Conservation (phyloP, 2,329 filamentous ascomycete species). For the Cladosporium sp. region DNA sequence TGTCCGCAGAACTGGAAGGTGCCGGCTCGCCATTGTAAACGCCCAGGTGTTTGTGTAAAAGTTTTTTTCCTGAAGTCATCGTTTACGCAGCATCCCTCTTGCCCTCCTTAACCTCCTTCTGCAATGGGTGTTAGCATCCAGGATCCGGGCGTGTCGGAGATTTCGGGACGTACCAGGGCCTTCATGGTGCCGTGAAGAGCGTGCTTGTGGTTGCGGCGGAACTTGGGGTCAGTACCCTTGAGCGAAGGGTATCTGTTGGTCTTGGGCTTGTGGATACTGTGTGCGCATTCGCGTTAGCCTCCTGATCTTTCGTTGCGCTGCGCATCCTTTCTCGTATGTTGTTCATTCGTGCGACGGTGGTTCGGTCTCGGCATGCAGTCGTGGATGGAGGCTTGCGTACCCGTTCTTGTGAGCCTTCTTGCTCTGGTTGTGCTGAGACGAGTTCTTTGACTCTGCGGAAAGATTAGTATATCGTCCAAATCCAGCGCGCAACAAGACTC, state of each 20-base stretch:
- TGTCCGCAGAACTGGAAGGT: slow-evolving; percentile 19
- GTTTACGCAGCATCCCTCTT: slow-evolving; percentile 83
- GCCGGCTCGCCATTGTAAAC: slow-evolving; percentile 21
- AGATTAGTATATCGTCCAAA: slow-evolving; percentile 25
- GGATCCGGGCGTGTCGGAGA: slow-evolving; percentile 6
- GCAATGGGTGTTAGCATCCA: slow-evolving; percentile 39
- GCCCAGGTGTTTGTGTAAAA: slow-evolving; percentile 20
- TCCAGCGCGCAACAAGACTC: background rate
- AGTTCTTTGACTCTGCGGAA: slow-evolving; percentile 94
- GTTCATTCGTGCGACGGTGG: background rate
- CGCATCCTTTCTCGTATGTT: slow-evolving; percentile 10
- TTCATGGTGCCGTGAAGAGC: slow-evolving; percentile 98
- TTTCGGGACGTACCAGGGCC: slow-evolving; percentile 76
- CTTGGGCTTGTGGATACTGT: slow-evolving; percentile 99
- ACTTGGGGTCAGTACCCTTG: slow-evolving; percentile 99
- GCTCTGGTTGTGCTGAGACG: slow-evolving; percentile 97
- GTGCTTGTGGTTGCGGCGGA: slow-evolving; percentile 99
- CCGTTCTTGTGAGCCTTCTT: slow-evolving; percentile 99
- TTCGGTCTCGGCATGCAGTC: slow-evolving; percentile 15
- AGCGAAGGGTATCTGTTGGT: slow-evolving; percentile 98
- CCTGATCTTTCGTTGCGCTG: slow-evolving; percentile 6
- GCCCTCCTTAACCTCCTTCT: slow-evolving; percentile 98
- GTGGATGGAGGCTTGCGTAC: slow-evolving; percentile 58
- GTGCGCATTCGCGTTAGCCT: slow-evolving; percentile 21
- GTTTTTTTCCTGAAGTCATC: slow-evolving; percentile 15